Percentiles rank a stretch among this genome's conserved stretches.
Conservation (phyloP, 2,329 filamentous ascomycete genomes). For the Trichoderma afroharzianum region DNA sequence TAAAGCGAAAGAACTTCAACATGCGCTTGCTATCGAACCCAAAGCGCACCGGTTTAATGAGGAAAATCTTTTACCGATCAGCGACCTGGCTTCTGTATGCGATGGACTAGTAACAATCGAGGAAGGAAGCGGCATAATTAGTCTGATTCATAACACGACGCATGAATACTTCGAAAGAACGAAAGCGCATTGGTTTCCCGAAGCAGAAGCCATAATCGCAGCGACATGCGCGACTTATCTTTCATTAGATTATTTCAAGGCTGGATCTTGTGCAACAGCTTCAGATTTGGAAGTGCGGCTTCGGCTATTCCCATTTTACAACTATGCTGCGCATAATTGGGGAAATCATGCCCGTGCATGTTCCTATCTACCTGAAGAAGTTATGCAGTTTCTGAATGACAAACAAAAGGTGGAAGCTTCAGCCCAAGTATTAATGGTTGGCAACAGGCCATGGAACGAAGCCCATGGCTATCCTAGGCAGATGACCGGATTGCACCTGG, state of each 20-base stretch:
- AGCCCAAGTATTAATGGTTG: too few relatives aligned
- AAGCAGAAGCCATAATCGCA: not conserved
- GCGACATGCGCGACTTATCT: not conserved
- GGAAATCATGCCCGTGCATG: too few relatives aligned
- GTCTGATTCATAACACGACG: not conserved
- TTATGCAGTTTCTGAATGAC: too few relatives aligned
- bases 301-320: not conserved
- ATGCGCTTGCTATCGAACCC: not conserved
- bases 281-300: not conserved
- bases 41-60: not conserved
- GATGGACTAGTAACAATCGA: not conserved
- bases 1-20: not conserved
- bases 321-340: not conserved
- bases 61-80: not conserved
- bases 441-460: too few relatives aligned
- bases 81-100: not conserved
- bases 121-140: not conserved
- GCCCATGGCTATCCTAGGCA: too few relatives aligned
- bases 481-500: too few relatives aligned
- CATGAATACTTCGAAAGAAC: not conserved
- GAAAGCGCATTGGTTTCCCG: not conserved
- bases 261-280: not conserved
- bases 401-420: too few relatives aligned
- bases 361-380: too few relatives aligned
- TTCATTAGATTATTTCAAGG: rapidly evolving